Base-by-base conservation (phyloP, 495 filamentous ascomycete species). In the Neurospora terricola region DNA sequence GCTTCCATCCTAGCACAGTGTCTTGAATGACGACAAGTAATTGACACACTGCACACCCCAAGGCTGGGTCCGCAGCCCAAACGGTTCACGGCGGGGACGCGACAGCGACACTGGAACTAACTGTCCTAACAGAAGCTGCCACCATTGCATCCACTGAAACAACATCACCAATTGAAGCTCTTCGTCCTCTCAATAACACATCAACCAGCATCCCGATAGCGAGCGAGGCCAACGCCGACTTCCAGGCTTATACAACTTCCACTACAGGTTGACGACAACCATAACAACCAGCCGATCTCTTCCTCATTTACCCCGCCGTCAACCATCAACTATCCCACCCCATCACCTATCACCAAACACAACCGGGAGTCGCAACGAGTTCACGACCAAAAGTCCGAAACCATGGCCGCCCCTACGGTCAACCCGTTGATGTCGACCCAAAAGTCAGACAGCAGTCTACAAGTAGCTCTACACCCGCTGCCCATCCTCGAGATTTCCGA, bases 401-500 rank as follows among this genome's bases (percentile, higher is more conserved):
- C 23, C 11, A 77, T 77, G 76, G 74, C 76, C 43, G 74, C 38
- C 74, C 66, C 69, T 38, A 48, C 70, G 40, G 75, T 69, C 43
- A 80, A 80, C 76, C 71, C 76, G 66, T 73, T 80, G 73, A 75
- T 88, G 27, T 88, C 87, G 10, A 80, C 81, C 11, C 84, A 87
- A 73, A 84, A 85, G 75, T 81, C 91, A 77, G 92, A 94, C 72
- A 93, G 92, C 16, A 90, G 91, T 30, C 89, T 96, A 21, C 89
- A 92, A 75, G 90, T 94, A 38, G 91, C 93, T 76, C 90, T 99
- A 5, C 96, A 99, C 78, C 96, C 96, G 54, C 90, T 99, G 11
- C 93, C 96, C 38, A 90, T 98, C 70, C 93, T 99, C 82, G 97
- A 92, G 23, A 94, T 99, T 74, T 97, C 94, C 70, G 96, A 99